Percentiles rank a stretch among this genome's conserved stretches.
Conservation (phyloP, 805 yeast genomes). For the Ogataea ganodermae region DNA sequence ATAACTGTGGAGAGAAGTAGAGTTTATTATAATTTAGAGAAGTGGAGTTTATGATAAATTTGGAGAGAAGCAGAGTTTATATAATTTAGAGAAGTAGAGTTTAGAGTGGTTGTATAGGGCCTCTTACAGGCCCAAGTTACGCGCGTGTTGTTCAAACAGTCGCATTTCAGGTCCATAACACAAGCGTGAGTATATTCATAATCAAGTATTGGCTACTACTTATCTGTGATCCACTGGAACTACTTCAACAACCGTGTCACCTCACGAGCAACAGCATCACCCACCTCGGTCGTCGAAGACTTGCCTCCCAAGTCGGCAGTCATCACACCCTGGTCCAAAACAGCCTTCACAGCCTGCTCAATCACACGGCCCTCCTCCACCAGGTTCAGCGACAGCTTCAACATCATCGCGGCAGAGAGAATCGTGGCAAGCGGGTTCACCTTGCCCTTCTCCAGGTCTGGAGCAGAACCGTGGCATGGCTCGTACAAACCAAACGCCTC, state of each 20-base stretch:
- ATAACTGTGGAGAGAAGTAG: no score
- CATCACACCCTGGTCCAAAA: slow-evolving; percentile 79
- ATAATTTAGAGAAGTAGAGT: no score
- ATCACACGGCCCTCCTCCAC: slow-evolving; percentile 83
- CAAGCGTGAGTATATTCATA: no score
- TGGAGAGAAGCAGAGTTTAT: no score
- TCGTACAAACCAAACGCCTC: slow-evolving; percentile 94
- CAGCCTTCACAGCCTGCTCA: slow-evolving; percentile 83
- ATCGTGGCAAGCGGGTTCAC: slow-evolving; percentile 97
- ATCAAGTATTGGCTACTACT: no score
- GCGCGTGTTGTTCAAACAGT: no score
- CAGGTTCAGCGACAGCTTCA: slow-evolving; percentile 82
- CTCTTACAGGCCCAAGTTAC: no score
- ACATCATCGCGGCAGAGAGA: slow-evolving; percentile 96
- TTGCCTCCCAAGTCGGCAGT: slow-evolving; percentile 91
- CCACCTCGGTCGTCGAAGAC: slow-evolving; percentile 85
- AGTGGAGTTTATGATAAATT: no score
- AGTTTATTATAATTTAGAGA: no score
- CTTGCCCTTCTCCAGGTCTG: slow-evolving; percentile 82
- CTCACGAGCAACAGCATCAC: slow-evolving; percentile 85
- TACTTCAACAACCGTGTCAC: no score
- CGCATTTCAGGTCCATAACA: not conserved
- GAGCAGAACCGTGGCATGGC: slow-evolving; percentile 99
- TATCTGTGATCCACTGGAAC: slow-evolving; percentile 12
- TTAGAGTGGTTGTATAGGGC: no score